Percentiles rank a stretch among this genome's conserved stretches.
Evolutionary conservation across 2,329 filamentous ascomycete genomes (phyloP).

Genomic region (Didymella segeticola): DNA sequence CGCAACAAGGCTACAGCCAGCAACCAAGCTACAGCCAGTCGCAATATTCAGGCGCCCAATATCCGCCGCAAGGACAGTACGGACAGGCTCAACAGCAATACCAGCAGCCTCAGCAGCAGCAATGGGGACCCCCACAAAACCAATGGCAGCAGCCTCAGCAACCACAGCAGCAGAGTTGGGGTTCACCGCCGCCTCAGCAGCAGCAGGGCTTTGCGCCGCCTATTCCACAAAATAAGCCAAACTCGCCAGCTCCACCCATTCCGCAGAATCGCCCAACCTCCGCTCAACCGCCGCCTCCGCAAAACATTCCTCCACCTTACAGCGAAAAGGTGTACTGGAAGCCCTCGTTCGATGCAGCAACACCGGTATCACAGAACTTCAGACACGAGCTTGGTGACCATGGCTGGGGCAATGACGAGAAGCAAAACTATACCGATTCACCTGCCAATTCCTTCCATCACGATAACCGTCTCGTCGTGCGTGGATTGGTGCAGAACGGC

Average conservation of each 20-base stretch:
- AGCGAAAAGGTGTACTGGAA: conserved; percentile 58
- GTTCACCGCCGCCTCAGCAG: conserved; percentile 29
- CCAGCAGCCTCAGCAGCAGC: conserved; percentile 29
- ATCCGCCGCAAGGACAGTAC: conserved; percentile 30
- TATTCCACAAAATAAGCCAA: conserved; percentile 41
- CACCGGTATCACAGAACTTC: conserved; percentile 60
- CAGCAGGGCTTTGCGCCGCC: conserved; percentile 38
- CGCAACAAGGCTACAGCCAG: conserved; percentile 21
- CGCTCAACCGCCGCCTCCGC: conserved; percentile 38
- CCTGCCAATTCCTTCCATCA: conserved; percentile 62
- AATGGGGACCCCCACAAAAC: conserved; percentile 23
- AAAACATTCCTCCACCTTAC: conserved; percentile 33
- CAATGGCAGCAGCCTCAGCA: conserved; percentile 27
- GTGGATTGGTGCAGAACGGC: conserved; percentile 54
- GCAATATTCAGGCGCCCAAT: conserved; percentile 29
- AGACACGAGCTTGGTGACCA: conserved; percentile 63
- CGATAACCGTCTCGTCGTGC: conserved; percentile 60
- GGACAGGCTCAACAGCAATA: conserved; percentile 22
- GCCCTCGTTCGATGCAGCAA: conserved; percentile 57
- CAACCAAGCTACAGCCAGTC: conserved; percentile 22
- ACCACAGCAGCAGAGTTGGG: conserved; percentile 32
- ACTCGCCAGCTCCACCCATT: conserved; percentile 31
- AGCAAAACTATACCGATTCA: conserved; percentile 62
- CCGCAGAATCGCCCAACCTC: conserved; percentile 39
- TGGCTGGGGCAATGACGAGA: conserved; percentile 68